Base-by-base conservation (phyloP, 805 yeast species). In the Candida tammaniensis region DNA sequence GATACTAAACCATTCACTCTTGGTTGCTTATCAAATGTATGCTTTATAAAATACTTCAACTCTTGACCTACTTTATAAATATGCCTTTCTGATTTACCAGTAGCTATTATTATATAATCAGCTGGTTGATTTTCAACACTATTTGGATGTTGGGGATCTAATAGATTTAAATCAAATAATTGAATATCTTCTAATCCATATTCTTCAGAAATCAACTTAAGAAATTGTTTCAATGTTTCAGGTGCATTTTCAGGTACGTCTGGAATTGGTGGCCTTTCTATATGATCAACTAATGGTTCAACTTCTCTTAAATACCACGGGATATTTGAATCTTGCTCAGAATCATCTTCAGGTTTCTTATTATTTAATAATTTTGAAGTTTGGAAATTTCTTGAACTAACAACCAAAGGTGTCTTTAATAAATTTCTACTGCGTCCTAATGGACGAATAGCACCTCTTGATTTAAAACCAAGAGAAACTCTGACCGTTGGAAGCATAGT, bases 41-140 rank as follows among this genome's bases (percentile, higher is more conserved):
- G 72, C 52, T 89, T 89, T 26, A 87, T 52, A 51, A 67, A 68
- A 17, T 67, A 66, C 31, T 75, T 64, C 24, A 88, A 59, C 44
- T 78, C 80, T 11, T 62, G 61, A 2, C 84, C 76, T 2, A 94
- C 87, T 42, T 79, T 81, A 44, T 73, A 78, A 15, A 87, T 60
- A 59, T 89, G 98, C 42, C 75, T 80, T 24, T 78, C 74, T 19
- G 89, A 78, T 54, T 80, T 82, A 4, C 95, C 96, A 0, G 93
- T 76, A 13, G 81, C 74, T 0, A 91, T 61, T 4, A 91, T 60
- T n/a, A 61, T 52, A 43, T 48, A 66, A 23, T 57, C 56, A 14
- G 54, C 45, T n/a, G 51, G 52, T 31, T 51, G 57, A 38, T 59
- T 58, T 24, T 47, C 42, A 11, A 48, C 38, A 31, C 52, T 49